Percentiles rank a stretch among this genome's conserved stretches.
Conservation (phyloP, 2,329 filamentous ascomycete species). For the Thyridium curvatum region DNA sequence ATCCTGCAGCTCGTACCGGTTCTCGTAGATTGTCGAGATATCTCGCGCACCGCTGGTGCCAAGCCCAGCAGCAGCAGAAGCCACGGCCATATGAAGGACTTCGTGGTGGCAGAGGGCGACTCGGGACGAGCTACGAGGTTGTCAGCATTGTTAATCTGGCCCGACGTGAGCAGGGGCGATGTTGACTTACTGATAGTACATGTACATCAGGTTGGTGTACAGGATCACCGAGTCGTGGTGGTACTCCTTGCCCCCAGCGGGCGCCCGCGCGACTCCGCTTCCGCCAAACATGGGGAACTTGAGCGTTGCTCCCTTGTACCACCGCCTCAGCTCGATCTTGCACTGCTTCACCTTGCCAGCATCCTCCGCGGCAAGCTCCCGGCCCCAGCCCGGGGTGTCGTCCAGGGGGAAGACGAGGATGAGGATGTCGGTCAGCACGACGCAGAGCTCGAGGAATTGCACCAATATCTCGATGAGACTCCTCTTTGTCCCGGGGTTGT, state of each 20-base stretch:
- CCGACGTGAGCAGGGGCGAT: not conserved
- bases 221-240: constrained; percentile 34
- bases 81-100: constrained; percentile 35
- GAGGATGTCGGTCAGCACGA: constrained; percentile 39
- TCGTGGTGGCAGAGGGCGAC: constrained; percentile 40
- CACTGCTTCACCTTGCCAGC: constrained; percentile 23
- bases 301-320: constrained; percentile 31
- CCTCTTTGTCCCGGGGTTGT: constrained; percentile 36
- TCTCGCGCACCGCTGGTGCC: constrained; percentile 20
- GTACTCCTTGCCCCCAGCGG: constrained; percentile 18
- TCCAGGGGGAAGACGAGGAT: constrained; percentile 37
- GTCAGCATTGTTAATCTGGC: constrained; percentile 4
- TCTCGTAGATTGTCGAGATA: constrained; percentile 30
- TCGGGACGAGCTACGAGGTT: constrained; percentile 28
- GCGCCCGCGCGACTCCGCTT: constrained; percentile 17
- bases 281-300: constrained; percentile 31
- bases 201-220: constrained; percentile 42
- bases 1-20: constrained; percentile 34
- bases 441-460: constrained; percentile 37
- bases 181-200: constrained; percentile 41
- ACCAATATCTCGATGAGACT: constrained; percentile 36
- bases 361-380: constrained; percentile 22
- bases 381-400: constrained; percentile 31
- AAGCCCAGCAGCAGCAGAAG: constrained; percentile 25
- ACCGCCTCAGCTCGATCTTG: constrained; percentile 27